phyloP scores from a whole-genome alignment of 1,284 basidiomycete species.

The Pisolithus thermaeus region DNA sequence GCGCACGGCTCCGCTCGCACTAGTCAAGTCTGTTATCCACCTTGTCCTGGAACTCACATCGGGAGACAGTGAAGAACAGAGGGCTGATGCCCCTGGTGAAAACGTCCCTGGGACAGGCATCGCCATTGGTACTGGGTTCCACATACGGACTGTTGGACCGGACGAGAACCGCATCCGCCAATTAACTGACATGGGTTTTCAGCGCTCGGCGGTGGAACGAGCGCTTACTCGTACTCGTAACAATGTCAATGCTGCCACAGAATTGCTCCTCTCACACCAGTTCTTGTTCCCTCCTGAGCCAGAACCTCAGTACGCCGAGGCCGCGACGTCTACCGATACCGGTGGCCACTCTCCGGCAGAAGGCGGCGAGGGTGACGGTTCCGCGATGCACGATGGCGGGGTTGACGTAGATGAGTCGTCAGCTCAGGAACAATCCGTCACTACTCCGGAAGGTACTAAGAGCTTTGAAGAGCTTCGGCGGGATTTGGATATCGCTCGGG shows the following conservation, averaged over 20 bases:
- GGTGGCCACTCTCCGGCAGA: slow-evolving; percentile 23
- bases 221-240: slow-evolving; percentile 84
- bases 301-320: slow-evolving; percentile 34
- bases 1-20: slow-evolving; percentile 60
- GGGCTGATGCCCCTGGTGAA: slow-evolving; percentile 31
- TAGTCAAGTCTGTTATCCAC: slow-evolving; percentile 73
- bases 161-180: slow-evolving; percentile 77
- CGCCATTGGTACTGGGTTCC: slow-evolving; percentile 34
- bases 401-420: slow-evolving; percentile 24
- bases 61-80: slow-evolving; percentile 74
- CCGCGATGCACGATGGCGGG: slow-evolving; percentile 22
- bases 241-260: slow-evolving; percentile 87
- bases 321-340: slow-evolving; percentile 23
- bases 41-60: slow-evolving; percentile 79
- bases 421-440: slow-evolving; percentile 8
- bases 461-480: slow-evolving; percentile 55
- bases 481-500: slow-evolving; percentile 64
- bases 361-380: slow-evolving; percentile 14
- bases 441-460: slow-evolving; percentile 35
- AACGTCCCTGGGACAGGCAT: slow-evolving; percentile 22
- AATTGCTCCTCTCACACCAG: slow-evolving; percentile 80
- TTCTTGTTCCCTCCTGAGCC: slow-evolving; percentile 61
- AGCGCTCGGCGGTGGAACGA: slow-evolving; percentile 75
- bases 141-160: slow-evolving; percentile 43
- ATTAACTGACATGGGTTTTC: slow-evolving; percentile 96